These are phyloP conservation scores for Trichoderma guizhouense DNA, from an alignment of 2,329 filamentous ascomycete species.

Conservation along the genomic window DNA sequence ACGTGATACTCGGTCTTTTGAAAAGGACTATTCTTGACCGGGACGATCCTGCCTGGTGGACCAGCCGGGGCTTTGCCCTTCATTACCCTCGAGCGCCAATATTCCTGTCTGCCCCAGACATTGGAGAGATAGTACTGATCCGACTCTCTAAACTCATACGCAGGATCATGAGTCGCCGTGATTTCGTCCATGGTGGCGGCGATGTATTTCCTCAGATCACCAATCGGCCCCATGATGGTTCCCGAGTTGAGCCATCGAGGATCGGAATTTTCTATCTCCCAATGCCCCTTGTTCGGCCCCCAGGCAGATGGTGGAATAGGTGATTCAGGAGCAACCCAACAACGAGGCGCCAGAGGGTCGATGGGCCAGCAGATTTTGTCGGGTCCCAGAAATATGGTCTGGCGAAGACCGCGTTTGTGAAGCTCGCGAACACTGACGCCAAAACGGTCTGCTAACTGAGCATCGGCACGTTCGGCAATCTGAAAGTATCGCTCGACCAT, in stretches of 20 bases:
- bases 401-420: constrained; percentile 31
- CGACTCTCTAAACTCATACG: constrained; percentile 34
- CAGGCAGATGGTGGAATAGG: constrained; percentile 33
- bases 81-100: constrained; percentile 34
- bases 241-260: constrained; percentile 45
- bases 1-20: constrained; percentile 35
- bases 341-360: constrained; percentile 35
- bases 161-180: constrained; percentile 32
- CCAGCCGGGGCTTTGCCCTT: constrained; percentile 21
- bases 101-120: constrained; percentile 42
- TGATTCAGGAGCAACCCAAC: constrained; percentile 39
- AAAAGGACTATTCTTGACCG: constrained; percentile 21
- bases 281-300: constrained; percentile 35
- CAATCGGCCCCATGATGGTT: constrained; percentile 42
- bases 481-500: constrained; percentile 60
- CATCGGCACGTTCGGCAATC: constrained; percentile 51
- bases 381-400: constrained; percentile 43
- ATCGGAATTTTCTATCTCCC: constrained; percentile 31
- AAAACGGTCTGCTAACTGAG: constrained; percentile 48
- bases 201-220: constrained; percentile 29
- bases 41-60: constrained; percentile 23
- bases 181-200: constrained; percentile 30
- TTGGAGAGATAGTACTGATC: constrained; percentile 45
- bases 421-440: constrained; percentile 36
- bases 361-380: constrained; percentile 45